Evolutionary conservation across 1,284 basidiomycete genomes (phyloP).

Genomic region (Ganoderma boninense): DNA sequence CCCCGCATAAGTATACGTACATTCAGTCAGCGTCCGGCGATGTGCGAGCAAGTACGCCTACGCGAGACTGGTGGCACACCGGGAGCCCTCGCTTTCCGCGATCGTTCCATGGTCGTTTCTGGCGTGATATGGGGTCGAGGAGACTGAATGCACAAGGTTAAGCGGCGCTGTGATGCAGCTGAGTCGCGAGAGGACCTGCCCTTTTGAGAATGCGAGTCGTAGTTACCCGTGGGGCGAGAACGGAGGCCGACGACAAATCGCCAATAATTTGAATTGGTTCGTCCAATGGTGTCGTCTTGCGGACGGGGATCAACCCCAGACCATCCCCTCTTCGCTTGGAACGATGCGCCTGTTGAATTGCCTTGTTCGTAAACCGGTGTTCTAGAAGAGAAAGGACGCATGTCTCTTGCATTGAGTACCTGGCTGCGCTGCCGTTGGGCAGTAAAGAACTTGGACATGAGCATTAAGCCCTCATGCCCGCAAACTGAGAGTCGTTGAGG

Average conservation of each 20-base stretch:
- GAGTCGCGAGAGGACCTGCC: not conserved
- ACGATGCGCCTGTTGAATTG: not conserved
- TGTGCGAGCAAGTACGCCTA: not conserved
- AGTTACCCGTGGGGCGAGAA: slow-evolving; percentile 3
- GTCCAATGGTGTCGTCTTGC: not conserved
- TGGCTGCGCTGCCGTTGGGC: not conserved
- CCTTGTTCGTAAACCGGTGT: not conserved
- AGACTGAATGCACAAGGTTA: not conserved
- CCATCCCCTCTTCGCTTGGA: not conserved
- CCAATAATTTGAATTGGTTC: not conserved
- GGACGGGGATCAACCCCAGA: not conserved
- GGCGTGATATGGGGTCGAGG: not conserved
- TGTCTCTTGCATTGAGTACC: not conserved
- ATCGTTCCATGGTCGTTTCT: not conserved
- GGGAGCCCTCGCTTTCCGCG: not conserved
- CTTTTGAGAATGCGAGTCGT: not conserved
- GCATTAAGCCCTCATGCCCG: not conserved
- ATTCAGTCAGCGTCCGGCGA: not conserved
- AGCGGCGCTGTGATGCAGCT: slow-evolving; percentile 3
- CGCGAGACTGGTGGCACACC: not conserved
- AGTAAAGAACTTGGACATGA: not conserved
- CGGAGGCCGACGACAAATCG: not conserved
- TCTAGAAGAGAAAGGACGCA: not conserved
- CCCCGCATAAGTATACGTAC: not conserved
- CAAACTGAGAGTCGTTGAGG: too few relatives aligned